These are phyloP conservation scores for Cercophora sp. DNA, from an alignment of 495 filamentous ascomycete genomes.

Conservation along the genomic window DNA sequence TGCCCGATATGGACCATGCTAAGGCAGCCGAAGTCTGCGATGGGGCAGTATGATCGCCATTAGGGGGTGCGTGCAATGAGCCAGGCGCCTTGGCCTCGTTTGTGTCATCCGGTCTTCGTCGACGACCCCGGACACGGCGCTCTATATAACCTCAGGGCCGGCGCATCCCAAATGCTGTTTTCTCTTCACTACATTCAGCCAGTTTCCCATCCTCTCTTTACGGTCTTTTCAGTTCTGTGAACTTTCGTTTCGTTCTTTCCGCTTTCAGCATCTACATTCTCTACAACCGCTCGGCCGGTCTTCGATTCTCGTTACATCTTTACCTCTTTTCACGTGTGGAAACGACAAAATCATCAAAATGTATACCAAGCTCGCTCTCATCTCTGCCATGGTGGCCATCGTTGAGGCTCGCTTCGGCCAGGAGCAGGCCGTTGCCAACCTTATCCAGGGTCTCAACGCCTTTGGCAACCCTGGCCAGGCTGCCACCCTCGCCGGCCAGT, in stretches of 20 bases:
- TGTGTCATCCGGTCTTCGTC: slow-evolving; percentile 16
- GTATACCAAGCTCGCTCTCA: slow-evolving; percentile 40
- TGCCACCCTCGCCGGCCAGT: slow-evolving; percentile 49
- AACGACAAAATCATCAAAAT: slow-evolving; percentile 41
- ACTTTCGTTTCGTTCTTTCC: slow-evolving; percentile 41
- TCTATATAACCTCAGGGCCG: slow-evolving; percentile 28
- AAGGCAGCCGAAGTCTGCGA: slow-evolving; percentile 13
- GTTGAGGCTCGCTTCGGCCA: slow-evolving; percentile 54
- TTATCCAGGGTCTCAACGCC: slow-evolving; percentile 41
- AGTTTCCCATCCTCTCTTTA: slow-evolving; percentile 24
- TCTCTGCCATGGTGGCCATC: slow-evolving; percentile 41
- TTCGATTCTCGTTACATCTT: slow-evolving; percentile 30
- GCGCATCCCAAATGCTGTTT: slow-evolving; percentile 18
- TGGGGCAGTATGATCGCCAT: slow-evolving; percentile 33
- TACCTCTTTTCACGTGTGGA: slow-evolving; percentile 22
- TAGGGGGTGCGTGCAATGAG: slow-evolving; percentile 21
- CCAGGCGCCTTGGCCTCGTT: slow-evolving; percentile 10
- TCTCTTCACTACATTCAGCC: slow-evolving; percentile 36
- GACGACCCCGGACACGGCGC: background rate
- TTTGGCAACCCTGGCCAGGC: slow-evolving; percentile 51
- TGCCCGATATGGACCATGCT: slow-evolving; percentile 16
- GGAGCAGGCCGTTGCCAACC: slow-evolving; percentile 43
- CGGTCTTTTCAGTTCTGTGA: slow-evolving; percentile 46
- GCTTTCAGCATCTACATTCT: slow-evolving; percentile 35
- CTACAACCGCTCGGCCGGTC: slow-evolving; percentile 37